Conservation (phyloP, 176 grass and related monocot species). For the Urochloa ruziziensis region DNA sequence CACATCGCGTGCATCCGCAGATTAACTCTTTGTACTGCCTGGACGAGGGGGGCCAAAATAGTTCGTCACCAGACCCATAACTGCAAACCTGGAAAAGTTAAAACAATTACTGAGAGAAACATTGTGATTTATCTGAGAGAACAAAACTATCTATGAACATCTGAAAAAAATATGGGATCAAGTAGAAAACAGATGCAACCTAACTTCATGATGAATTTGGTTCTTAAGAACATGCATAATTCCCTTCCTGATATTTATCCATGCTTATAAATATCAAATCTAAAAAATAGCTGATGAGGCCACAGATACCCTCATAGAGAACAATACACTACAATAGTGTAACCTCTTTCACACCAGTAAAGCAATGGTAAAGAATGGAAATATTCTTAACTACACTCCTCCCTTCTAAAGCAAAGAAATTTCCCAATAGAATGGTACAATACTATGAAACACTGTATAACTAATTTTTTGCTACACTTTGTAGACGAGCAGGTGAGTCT, state of each 20-base stretch:
- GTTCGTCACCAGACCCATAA: constrained; percentile 94
- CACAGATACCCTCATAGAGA: not conserved
- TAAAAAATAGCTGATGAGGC: not conserved
- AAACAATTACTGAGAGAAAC: not conserved
- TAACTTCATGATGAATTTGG: not conserved
- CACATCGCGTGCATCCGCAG: not conserved
- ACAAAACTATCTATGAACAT: constrained; percentile 2
- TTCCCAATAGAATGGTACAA: not conserved
- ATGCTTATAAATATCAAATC: not conserved
- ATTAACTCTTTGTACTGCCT: constrained; percentile 54
- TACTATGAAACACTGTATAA: not conserved
- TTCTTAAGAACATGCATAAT: not conserved
- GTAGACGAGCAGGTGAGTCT: not conserved
- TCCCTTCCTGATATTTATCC: not conserved
- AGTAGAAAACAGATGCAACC: not conserved
- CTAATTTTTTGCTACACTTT: not conserved
- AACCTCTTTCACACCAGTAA: not conserved
- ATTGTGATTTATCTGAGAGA: not conserved
- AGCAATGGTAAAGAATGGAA: not conserved
- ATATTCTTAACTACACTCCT: not conserved
- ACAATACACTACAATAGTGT: not conserved
- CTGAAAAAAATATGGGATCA: not conserved
- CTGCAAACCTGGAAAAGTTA: constrained; percentile 70
- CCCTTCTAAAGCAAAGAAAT: not conserved
- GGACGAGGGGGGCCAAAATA: constrained; percentile 77